A percentile compares a stretch with the other conserved stretches of the same genome.
Evolutionary conservation across 2,329 filamentous ascomycete species (phyloP).

Genomic region (Akanthomyces dipterigenus): DNA sequence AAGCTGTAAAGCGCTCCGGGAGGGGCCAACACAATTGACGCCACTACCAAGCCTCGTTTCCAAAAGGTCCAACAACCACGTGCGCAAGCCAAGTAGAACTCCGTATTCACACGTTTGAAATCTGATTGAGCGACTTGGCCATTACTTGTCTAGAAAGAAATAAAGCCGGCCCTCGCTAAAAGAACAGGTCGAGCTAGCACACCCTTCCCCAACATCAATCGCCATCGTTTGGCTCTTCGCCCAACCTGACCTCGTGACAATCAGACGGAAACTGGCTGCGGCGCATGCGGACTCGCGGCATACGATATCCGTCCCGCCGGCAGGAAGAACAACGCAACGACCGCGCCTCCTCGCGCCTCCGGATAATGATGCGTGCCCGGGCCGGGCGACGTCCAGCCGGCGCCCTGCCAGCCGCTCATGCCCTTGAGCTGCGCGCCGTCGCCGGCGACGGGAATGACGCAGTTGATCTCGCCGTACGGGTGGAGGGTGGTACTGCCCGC

Average conservation of each 20-base stretch:
- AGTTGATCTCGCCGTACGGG: constrained; percentile 50
- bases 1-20: no score
- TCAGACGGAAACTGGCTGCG: constrained; percentile 28
- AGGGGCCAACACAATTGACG: no score
- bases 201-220: neutral
- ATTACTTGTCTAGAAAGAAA: no score
- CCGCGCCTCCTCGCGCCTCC: constrained; percentile 40
- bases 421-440: constrained; percentile 43
- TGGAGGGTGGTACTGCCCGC: constrained; percentile 48
- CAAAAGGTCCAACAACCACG: no score
- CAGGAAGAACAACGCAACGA: constrained; percentile 49
- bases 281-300: constrained; percentile 34
- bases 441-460: constrained; percentile 43
- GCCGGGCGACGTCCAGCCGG: constrained; percentile 48
- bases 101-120: no score
- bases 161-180: no score
- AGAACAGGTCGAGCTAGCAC: neutral
- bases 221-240: neutral
- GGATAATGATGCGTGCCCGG: constrained; percentile 53
- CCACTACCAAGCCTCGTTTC: no score
- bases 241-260: neutral
- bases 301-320: constrained; percentile 49
- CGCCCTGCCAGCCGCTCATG: constrained; percentile 49
- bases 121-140: no score
- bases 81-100: no score